A percentile compares a stretch with the other conserved stretches of the same genome.
phyloP scores from a whole-genome alignment of 345 rosid species.

The Murraya koenigii region DNA sequence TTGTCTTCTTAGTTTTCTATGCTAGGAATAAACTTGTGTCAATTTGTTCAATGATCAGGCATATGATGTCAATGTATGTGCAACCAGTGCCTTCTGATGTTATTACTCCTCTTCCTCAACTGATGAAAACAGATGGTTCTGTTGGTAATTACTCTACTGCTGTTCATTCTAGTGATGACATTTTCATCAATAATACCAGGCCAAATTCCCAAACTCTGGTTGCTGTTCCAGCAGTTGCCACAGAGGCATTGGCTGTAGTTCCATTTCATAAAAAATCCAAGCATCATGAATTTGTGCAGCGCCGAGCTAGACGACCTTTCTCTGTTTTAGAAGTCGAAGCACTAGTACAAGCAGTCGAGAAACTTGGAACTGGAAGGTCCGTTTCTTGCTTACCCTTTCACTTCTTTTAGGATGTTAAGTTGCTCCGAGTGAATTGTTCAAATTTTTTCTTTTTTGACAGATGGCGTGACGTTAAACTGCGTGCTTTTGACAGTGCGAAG shows the following conservation, averaged over 20 bases:
- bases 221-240: slow-evolving; percentile 18
- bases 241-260: slow-evolving; percentile 29
- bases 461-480: slow-evolving; percentile 34
- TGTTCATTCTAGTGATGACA: slow-evolving; percentile 10
- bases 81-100: slow-evolving; percentile 7
- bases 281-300: slow-evolving; percentile 21
- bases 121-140: background rate
- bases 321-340: slow-evolving; percentile 33
- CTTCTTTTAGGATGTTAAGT: background rate
- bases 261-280: slow-evolving; percentile 23
- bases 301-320: slow-evolving; percentile 31
- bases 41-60: slow-evolving; percentile 11
- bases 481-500: slow-evolving; percentile 30
- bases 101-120: slow-evolving; percentile 3
- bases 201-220: slow-evolving; percentile 20
- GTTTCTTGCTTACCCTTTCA: background rate
- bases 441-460: background rate
- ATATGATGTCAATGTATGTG: slow-evolving; percentile 1
- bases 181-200: background rate
- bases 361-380: slow-evolving; percentile 41
- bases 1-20: background rate
- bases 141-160: slow-evolving; percentile 5
- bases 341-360: slow-evolving; percentile 32
- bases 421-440: background rate
- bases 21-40: background rate